These are phyloP conservation scores for Phellopilus nigrolimitatus DNA, from an alignment of 1,284 basidiomycete species.

Conservation along the genomic window DNA sequence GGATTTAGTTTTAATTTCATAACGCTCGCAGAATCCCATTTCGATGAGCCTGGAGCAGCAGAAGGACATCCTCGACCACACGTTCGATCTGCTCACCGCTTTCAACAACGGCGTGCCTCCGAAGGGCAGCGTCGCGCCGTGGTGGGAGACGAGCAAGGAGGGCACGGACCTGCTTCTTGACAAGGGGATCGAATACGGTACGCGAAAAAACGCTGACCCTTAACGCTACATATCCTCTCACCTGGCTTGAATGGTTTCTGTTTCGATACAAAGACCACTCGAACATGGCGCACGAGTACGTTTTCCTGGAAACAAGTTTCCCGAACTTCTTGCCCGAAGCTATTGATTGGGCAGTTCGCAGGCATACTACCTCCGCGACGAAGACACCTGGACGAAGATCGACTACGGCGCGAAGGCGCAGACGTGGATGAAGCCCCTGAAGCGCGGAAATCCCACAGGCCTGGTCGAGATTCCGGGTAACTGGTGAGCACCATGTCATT, in stretches of 20 bases:
- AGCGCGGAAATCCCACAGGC: constrained; percentile 60
- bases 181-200: constrained; percentile 74
- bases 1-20: background rate
- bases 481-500: constrained; percentile 40
- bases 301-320: constrained; percentile 7
- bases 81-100: constrained; percentile 58
- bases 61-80: constrained; percentile 66
- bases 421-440: constrained; percentile 75
- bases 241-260: background rate
- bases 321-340: constrained; percentile 6
- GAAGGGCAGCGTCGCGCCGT: constrained; percentile 65
- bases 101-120: constrained; percentile 69
- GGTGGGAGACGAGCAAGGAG: constrained; percentile 77
- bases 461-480: constrained; percentile 71
- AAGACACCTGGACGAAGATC: constrained; percentile 74
- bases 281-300: constrained; percentile 57
- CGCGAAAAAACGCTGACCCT: too few relatives aligned
- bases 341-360: constrained; percentile 44
- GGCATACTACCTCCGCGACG: constrained; percentile 66
- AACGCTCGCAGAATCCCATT: constrained; percentile 48
- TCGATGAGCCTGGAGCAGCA: constrained; percentile 65
- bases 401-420: constrained; percentile 57
- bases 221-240: too few relatives aligned
- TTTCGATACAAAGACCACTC: constrained; percentile 51
- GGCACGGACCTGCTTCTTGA: constrained; percentile 64